Evolutionary conservation across 345 rosid species (phyloP), one percentile per base, ranked within the genome.

Genomic region (Camelina sativa): DNA sequence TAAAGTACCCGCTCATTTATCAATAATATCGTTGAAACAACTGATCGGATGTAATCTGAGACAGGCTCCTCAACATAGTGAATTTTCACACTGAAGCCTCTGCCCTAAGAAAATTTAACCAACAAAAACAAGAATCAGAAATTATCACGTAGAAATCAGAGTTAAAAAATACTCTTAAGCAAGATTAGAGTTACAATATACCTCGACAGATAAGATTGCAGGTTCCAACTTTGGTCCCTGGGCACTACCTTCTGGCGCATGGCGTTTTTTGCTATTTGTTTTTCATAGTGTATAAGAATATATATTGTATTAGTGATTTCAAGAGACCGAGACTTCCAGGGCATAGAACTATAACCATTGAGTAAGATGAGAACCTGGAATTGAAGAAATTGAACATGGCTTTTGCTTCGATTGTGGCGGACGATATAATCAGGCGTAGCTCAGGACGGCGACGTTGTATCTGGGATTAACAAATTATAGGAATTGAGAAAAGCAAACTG

Each of bases 331-430:
- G 4, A 68, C 16, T 43, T 54, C 41, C 19, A 28, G 52, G 64
- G 59, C 17, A 62, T 47, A 54, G 8, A 62, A 38, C 38, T 20
- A 19, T 11, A 71, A 37, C 8, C 43, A 76, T 19, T 40, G 16
- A 62, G 8, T 17, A 32, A 72, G 60, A 80, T 76, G 17, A 66
- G 58, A 76, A 94, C 97, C 99, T 85, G 77, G 82, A 22, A 58
- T 62, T 86, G 81, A 95, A 95, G 84, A 95, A 95, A 80, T 85
- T 78, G 58, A 89, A 80, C 88, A 95, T 92, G 30, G 96, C 73
- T 77, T 92, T 87, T 15, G 93, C 97, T 83, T 91, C 99, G 51
- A 95, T 95, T 59, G 99, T 95, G 72, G 99, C 99, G 28, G 99
- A 95, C 7, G 97, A 86, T 78, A 95, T 92, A 20, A 95, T 83